Base-by-base conservation (phyloP, 1,284 basidiomycete species). In the Macrocystidia cucumis region DNA sequence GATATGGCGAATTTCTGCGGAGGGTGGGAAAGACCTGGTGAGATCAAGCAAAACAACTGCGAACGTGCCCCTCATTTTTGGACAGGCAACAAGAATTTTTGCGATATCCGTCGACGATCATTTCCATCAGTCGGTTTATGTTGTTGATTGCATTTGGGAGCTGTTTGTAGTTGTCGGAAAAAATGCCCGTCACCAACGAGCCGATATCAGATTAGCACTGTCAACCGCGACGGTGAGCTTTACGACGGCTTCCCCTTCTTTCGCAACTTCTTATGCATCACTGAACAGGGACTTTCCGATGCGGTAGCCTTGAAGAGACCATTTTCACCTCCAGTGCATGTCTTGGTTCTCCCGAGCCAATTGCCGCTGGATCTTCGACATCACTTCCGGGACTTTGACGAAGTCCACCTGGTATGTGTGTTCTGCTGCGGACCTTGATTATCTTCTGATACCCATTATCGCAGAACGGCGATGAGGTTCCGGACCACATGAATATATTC, bases 401-500 rank as follows among this genome's bases (percentile, higher is more conserved):
- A 81, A 48, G 52, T 56, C 11, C 54, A 56, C 25, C 35, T 83
- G 49, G 85, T 84, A 41, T 48, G 74, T 59, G 20, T 24, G 14
- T 22, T 34, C 27, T 31, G 12, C 12, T 36, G 16, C 25, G 17
- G 18, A 5, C 16, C 4, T 29, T 28, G 9, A 20, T 12, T 9
- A 32, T 32, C 32, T 35, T 30, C 32, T 32, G 38, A 38, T 34
- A n/a, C 38, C 29, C 26, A 31, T 36, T 39, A 38, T 35, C 42
- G 20, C 45, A 88, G 84, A 83, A 83, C 38, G 62, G 59, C 17
- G 66, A 66, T 11, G 55, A 67, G 21, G 57, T 72, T 28, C 80
- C 81, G 8, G 74, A 84, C 44, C 81, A 88, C 45, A 87, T 88
- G 81, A 85, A 88, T 50, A 56, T 88, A 14, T 49, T 87, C n/a